Conservation (phyloP, 2,329 filamentous ascomycete genomes). For the Tolypocladium nubicola region DNA sequence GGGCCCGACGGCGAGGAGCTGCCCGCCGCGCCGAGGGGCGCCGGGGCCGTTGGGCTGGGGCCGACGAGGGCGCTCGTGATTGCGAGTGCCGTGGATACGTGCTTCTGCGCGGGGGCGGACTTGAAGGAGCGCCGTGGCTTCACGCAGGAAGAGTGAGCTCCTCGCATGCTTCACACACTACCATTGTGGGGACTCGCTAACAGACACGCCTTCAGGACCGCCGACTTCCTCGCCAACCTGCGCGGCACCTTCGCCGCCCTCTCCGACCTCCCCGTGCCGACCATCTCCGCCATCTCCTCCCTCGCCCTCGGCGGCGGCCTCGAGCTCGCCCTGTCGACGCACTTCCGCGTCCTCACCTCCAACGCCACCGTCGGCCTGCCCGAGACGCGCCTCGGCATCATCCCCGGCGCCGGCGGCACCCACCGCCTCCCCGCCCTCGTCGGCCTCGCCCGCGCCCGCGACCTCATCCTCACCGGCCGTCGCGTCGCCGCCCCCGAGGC, state of each 20-base stretch:
- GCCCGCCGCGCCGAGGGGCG: slow-evolving; percentile 15
- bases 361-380: slow-evolving; percentile 73
- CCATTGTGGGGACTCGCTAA: neutral
- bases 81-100: slow-evolving; percentile 72
- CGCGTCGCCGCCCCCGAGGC: slow-evolving; percentile 74
- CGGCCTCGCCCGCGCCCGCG: slow-evolving; percentile 70
- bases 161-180: neutral
- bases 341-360: slow-evolving; percentile 78
- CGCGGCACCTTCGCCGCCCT: slow-evolving; percentile 66
- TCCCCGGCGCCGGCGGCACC: slow-evolving; percentile 89
- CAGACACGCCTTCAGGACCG: slow-evolving; percentile 45
- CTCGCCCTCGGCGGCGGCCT: slow-evolving; percentile 86
- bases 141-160: slow-evolving; percentile 60
- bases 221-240: slow-evolving; percentile 66
- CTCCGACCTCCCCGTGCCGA: slow-evolving; percentile 70
- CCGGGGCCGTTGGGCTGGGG: slow-evolving; percentile 31
- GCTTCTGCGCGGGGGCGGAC: slow-evolving; percentile 92
- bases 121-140: slow-evolving; percentile 79
- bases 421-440: slow-evolving; percentile 76
- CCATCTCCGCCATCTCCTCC: slow-evolving; percentile 78
- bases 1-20: slow-evolving; percentile 43
- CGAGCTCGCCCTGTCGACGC: slow-evolving; percentile 81
- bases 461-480: slow-evolving; percentile 85
- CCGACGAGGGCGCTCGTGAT: slow-evolving; percentile 73
- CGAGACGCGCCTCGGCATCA: slow-evolving; percentile 86